Evolutionary conservation across 2,329 filamentous ascomycete species (phyloP).

Genomic region (Periconia digitata): DNA sequence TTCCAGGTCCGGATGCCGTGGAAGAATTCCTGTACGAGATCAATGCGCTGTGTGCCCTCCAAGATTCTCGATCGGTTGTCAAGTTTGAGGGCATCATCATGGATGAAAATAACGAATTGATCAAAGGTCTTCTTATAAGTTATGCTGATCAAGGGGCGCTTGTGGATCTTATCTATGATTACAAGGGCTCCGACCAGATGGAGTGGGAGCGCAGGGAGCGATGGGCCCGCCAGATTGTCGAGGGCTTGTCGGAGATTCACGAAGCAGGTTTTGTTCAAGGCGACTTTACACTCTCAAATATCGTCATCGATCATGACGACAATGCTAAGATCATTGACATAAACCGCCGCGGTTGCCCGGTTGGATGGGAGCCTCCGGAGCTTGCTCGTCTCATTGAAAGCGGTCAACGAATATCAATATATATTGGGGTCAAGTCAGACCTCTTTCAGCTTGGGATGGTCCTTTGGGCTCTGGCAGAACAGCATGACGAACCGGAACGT

Average conservation of each 20-base stretch:
- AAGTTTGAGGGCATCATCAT: constrained; percentile 85
- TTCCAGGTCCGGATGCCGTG: constrained; percentile 90
- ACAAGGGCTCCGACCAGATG: constrained; percentile 55
- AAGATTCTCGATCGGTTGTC: constrained; percentile 75
- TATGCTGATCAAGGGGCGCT: constrained; percentile 85
- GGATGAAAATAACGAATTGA: constrained; percentile 69
- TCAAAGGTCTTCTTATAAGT: constrained; percentile 88
- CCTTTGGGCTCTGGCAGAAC: constrained; percentile 84
- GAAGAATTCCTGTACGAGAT: constrained; percentile 98
- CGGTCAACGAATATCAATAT: constrained; percentile 90
- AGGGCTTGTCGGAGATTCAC: constrained; percentile 88
- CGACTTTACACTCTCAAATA: constrained; percentile 95
- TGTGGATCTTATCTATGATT: constrained; percentile 88
- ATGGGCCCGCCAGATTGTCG: constrained; percentile 90
- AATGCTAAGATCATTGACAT: constrained; percentile 98
- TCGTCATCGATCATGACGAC: constrained; percentile 82
- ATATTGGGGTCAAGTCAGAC: constrained; percentile 97
- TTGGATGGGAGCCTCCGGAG: constrained; percentile 97
- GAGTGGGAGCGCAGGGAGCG: constrained; percentile 74
- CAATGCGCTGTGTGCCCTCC: constrained; percentile 83
- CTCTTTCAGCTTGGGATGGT: constrained; percentile 97
- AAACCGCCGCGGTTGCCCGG: constrained; percentile 93
- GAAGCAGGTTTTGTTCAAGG: constrained; percentile 96
- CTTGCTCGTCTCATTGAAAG: constrained; percentile 81
- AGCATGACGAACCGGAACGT: constrained; percentile 86